Conservation (phyloP, 208 protist species). For the Porcisia deanei region DNA sequence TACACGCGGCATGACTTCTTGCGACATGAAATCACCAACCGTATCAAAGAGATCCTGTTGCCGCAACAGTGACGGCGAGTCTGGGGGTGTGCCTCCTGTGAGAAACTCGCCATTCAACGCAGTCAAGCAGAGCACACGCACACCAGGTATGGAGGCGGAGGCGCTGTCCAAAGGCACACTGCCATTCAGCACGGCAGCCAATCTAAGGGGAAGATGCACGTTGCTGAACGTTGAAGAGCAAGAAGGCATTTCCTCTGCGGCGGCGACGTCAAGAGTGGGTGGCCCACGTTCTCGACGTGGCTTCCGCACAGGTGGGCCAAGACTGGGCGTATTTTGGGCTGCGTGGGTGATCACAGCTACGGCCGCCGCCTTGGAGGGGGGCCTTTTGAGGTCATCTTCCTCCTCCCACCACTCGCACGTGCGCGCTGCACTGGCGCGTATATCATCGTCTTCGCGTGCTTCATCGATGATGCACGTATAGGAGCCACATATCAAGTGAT, state of each 20-base stretch:
- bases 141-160: neutral
- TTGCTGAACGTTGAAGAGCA: neutral
- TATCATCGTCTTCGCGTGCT: neutral
- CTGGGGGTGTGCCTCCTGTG: neutral
- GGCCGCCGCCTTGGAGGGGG: neutral
- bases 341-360: neutral
- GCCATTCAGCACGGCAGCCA: conserved; percentile 54
- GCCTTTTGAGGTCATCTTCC: neutral
- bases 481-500: conserved; percentile 34
- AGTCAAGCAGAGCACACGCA: conserved; percentile 13
- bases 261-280: too few species aligned
- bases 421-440: neutral
- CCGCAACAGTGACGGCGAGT: neutral
- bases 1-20: conserved; percentile 31
- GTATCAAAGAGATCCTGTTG: conserved; percentile 10
- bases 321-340: neutral
- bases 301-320: neutral
- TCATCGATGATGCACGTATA: conserved; percentile 9
- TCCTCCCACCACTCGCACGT: neutral
- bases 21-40: conserved; percentile 25
- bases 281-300: neutral
- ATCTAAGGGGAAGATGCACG: conserved; percentile 20
- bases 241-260: neutral
- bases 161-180: conserved; percentile 34
- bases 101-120: conserved; percentile 15